These are phyloP conservation scores for Moringa oleifera DNA, from an alignment of 345 rosid species.

Conservation along the genomic window DNA sequence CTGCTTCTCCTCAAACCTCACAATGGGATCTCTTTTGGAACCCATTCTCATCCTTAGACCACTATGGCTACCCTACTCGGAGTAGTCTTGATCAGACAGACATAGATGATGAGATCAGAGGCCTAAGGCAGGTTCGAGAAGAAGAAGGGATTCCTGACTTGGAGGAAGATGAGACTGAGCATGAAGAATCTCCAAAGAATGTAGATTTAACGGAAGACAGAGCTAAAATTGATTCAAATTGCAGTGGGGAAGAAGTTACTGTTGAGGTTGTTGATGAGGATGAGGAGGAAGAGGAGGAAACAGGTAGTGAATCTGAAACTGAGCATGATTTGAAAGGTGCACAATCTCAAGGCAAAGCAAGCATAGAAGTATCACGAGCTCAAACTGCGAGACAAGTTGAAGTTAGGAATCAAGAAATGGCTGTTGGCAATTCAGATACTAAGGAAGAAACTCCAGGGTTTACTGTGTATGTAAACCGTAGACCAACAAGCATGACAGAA, in stretches of 20 bases:
- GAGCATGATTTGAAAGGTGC: slow-evolving; percentile 38
- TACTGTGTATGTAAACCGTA: slow-evolving; percentile 82
- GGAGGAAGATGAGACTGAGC: slow-evolving; percentile 75
- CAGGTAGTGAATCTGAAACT: slow-evolving; percentile 35
- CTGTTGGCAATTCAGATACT: slow-evolving; percentile 32
- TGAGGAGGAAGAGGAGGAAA: slow-evolving; percentile 37
- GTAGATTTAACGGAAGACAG: slow-evolving; percentile 27
- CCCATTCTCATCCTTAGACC: slow-evolving; percentile 85
- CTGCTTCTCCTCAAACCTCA: slow-evolving; percentile 83
- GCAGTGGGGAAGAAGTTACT: slow-evolving; percentile 53
- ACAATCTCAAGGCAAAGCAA: slow-evolving; percentile 37
- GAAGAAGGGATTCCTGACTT: slow-evolving; percentile 96
- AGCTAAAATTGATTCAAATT: slow-evolving; percentile 24
- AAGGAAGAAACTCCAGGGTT: slow-evolving; percentile 67
- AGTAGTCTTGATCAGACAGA: slow-evolving; percentile 53
- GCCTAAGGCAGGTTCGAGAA: slow-evolving; percentile 83
- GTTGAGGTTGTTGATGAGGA: slow-evolving; percentile 55
- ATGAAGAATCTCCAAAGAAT: slow-evolving; percentile 39
- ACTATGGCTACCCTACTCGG: slow-evolving; percentile 58
- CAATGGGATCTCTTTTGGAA: slow-evolving; percentile 99
- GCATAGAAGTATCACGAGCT: slow-evolving; percentile 38
- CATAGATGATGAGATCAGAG: slow-evolving; percentile 73
- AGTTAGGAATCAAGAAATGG: slow-evolving; percentile 46
- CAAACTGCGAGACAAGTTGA: slow-evolving; percentile 52
- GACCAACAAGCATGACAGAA: slow-evolving; percentile 94